Evolutionary conservation across 306 rosid genomes (phyloP), one percentile per base, ranked within the genome.

Genomic region (Cicer bijugum): DNA sequence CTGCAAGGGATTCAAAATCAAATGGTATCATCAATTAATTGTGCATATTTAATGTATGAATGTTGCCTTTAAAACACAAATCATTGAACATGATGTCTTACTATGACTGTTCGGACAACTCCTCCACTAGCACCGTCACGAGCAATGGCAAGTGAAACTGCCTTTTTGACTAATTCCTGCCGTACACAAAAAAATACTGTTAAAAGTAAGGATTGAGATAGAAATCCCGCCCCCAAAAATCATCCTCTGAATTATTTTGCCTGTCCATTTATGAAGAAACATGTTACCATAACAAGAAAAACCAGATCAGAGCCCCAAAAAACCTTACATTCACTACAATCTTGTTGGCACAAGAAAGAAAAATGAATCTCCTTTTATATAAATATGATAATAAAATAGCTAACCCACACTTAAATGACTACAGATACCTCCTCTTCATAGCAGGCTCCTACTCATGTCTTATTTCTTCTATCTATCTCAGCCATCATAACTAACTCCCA

Each of bases 61-160:
- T 38, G 8, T 58, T 50, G 12, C 1, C 46, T 67, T 44, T n/a
- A 33, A 69, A 66, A 14, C 14, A 70, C 6, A 42, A 56, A 11
- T 6, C 44, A 71, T 11, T 4, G 47, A 69, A 14, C 9, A 48
- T 38, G 10, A 70, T 40, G 43, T 68, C 97, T 86, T 84, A 95
- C 99, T 55, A 82, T 85, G 52, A 91, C 97, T 1, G 99, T 95
- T 46, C 99, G 96, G 62, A 95, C 97, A 47, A 95, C 99, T 14
- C 99, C 99, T 5, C 99, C 99, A 85, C 99, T 95, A 9, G 99
- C 99, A 38, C 99, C 99, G 45, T 95, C 99, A 43, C 97, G 90
- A 9, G 97, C 99, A 78, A 95, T 91, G 59, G 99, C 97, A 7
- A 95, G 96, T 11, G 99, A 95, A 61, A 95, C 99, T 16, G 97